Percentiles rank a stretch among this genome's conserved stretches.
These are phyloP conservation scores for Heimioporus punctisporus DNA, from an alignment of 1,284 basidiomycete species.

Conservation along the genomic window DNA sequence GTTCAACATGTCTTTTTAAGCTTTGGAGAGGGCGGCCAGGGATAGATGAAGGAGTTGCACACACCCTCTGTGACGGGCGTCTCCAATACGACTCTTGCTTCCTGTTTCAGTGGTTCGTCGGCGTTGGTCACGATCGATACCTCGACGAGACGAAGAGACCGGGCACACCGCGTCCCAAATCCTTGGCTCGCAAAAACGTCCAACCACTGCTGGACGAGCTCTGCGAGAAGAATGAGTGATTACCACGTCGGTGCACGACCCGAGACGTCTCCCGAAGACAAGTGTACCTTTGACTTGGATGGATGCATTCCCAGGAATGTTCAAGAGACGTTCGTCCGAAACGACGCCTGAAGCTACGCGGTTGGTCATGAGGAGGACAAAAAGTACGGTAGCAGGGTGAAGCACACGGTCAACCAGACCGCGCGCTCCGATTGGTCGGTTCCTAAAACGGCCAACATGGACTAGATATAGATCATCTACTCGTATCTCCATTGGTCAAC, in stretches of 20 bases:
- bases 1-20: conserved; percentile 54
- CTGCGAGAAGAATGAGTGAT: too few relatives aligned
- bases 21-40: too few relatives aligned
- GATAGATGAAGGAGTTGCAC: conserved; percentile 6
- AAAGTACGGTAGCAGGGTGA: not conserved
- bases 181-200: not conserved
- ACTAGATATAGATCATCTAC: conserved; percentile 15
- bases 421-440: not conserved
- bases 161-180: conserved; percentile 20
- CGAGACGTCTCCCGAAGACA: too few relatives aligned
- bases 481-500: conserved; percentile 8
- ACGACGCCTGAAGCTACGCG: too few relatives aligned
- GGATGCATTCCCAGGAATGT: conserved; percentile 46
- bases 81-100: conserved; percentile 51
- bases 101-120: conserved; percentile 46
- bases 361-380: too few relatives aligned
- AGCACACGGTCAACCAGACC: not conserved
- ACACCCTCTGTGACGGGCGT: conserved; percentile 49
- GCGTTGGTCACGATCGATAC: conserved; percentile 44
- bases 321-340: not conserved
- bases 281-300: conserved; percentile 38
- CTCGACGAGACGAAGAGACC: conserved; percentile 41
- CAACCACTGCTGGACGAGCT: conserved; percentile 11
- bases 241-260: too few relatives aligned
- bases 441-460: not conserved